Percentiles rank a stretch among this genome's conserved stretches.
Evolutionary conservation across 169 alveolate genomes (phyloP).

Genomic region (Plasmodium gallinaceum): DNA sequence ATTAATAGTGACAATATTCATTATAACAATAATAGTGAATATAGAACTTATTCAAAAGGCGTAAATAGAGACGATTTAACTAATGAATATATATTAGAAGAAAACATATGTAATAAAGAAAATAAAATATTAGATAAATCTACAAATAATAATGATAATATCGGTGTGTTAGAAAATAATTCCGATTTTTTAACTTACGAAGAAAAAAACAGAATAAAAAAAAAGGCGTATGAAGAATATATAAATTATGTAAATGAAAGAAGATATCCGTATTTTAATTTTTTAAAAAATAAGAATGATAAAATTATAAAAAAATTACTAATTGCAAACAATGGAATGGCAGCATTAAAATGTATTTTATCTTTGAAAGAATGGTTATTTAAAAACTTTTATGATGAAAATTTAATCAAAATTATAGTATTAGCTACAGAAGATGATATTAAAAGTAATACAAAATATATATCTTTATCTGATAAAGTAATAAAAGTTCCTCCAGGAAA

Average conservation of each 20-base stretch:
- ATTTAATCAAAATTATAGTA: constrained; percentile 81
- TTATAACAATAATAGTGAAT: background rate
- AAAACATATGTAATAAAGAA: background rate
- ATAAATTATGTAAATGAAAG: constrained; percentile 47
- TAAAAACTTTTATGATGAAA: constrained; percentile 80
- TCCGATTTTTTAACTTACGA: constrained; percentile 32
- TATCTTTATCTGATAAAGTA: constrained; percentile 81
- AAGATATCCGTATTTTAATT: constrained; percentile 65
- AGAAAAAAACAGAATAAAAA: constrained; percentile 50
- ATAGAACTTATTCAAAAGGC: background rate
- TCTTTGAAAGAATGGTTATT: constrained; percentile 83
- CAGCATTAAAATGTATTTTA: constrained; percentile 81
- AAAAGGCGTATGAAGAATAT: constrained; percentile 47
- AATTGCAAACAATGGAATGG: constrained; percentile 83
- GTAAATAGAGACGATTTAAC: background rate
- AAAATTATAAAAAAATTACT: constrained; percentile 76
- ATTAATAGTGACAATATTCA: background rate
- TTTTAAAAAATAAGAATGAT: constrained; percentile 41
- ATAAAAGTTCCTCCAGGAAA: constrained; percentile 81
- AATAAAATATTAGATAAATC: background rate
- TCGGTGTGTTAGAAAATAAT: background rate
- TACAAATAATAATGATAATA: background rate
- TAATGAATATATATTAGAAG: background rate
- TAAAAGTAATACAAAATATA: constrained; percentile 78
- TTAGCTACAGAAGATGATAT: constrained; percentile 83